Base-by-base conservation (phyloP, 208 protist genomes). In the Leishmania guyanensis region DNA sequence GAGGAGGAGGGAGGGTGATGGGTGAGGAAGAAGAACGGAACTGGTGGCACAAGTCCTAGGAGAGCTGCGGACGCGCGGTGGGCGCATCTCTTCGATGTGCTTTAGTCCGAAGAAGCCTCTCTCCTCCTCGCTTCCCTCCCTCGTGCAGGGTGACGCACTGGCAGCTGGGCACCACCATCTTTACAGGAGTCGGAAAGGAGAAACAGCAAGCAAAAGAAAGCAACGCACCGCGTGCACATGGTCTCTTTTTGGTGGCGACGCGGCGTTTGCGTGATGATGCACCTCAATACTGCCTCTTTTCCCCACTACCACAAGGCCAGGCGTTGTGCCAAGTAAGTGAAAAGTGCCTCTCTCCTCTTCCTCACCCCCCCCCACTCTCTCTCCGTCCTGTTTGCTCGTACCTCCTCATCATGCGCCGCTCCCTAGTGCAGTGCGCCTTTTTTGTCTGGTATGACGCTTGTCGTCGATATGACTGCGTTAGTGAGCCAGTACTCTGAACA, bases 1-100 rank as follows among this genome's bases (percentile, higher is more conserved):
- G 76, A 26, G 26, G 78, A 82, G 17, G 75, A 75, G 46, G 29
- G 26, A 10, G 83, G 80, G 75, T 80, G 43, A 79, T 33, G 46
- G 43, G 4, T n/a, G 26, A 10, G 22, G 3, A 33, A 56, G 20
- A 54, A 60, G 46, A 29, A 43, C 48, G 2, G 5, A n/a, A 22
- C 14, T 62, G 4, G 10, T 51, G 62, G 33, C 51, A 51, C 62
- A n/a, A 68, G 62, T 68, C 62, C 12, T 39, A 39, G 14, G 12
- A 68, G 33, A 39, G 9, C 6, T 43, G 62, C 12, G 0, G 62
- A 39, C 8, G 62, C 26, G 58, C 0, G 29, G 14, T 29, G n/a
- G 0, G 6, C 3, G 46, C 26, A 51, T 5, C 46, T 53, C 46
- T 22, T 73, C 20, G n/a, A 33, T 65, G 3, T 68, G 10, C 33